Evolutionary conservation across 2,329 filamentous ascomycete genomes (phyloP), one percentile per base, ranked within the genome.

Genomic region (Teratosphaeria zuluensis): DNA sequence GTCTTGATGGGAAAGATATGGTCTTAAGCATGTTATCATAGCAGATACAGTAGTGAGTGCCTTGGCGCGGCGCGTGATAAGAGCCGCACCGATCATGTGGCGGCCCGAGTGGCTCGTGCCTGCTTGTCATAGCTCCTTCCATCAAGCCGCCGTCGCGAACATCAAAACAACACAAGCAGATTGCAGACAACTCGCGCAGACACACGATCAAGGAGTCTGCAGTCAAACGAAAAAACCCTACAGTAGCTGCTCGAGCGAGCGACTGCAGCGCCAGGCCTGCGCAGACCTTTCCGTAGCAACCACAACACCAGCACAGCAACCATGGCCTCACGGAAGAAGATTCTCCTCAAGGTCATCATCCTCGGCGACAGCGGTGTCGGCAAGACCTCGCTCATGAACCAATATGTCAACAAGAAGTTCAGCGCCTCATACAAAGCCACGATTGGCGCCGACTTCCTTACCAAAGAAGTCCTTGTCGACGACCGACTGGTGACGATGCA

Each of bases 381-480:
- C 75, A 99, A 99, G 84, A 99, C 94, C 62, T 96, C 91, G 77
- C 86, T 99, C 84, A 99, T 99, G 94, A 99, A 99, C 80, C 94
- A 99, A 97, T 99, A 97, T 89, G 94, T 99, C 84, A 99, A 99
- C 82, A 99, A 99, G 81, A 97, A 99, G 76, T 99, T 99, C 81
- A 96, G 92, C 75, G 92, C 92, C 67, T 96, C 92, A 80, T 99
- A 99, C 85, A 99, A 99, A 80, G 94, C 94, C 61, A 99, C 94
- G 53, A 99, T 99, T 74, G 94, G 94, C 66, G 94, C 94, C 74
- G 94, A 99, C 76, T 99, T 99, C 77, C 81, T 99, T 62, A 99
- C 94, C 58, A 95, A 96, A 75, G 94, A 99, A 79, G 94, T 99
- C 48, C 81, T 96, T 64, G 92, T 99, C 57, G 94, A 97, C 76